Conservation (phyloP, 331 rosid species). For the Arachis monticola region DNA sequence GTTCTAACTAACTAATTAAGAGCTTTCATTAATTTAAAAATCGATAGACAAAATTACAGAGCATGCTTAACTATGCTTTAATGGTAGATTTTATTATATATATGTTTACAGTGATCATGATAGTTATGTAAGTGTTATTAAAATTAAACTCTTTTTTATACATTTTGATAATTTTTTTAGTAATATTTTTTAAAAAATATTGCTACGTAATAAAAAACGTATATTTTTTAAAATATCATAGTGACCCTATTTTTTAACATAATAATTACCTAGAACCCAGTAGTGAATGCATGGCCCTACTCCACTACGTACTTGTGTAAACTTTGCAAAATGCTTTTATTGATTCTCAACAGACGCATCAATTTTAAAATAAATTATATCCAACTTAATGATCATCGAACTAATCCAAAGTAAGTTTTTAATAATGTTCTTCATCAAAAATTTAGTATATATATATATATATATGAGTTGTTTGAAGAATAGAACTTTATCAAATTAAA, state of each 20-base stretch:
- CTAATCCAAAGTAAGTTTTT: background rate
- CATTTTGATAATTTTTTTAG: too few relatives aligned
- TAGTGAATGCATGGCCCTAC: background rate
- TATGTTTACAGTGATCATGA: too few relatives aligned
- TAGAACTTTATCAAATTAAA: too few relatives aligned
- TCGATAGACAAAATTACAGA: background rate
- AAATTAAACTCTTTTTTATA: too few relatives aligned
- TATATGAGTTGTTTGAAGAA: background rate
- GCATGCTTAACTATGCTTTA: background rate
- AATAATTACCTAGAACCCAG: too few relatives aligned
- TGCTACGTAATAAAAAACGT: too few relatives aligned
- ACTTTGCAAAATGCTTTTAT: constrained; percentile 10
- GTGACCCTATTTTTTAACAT: too few relatives aligned
- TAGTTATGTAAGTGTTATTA: too few relatives aligned
- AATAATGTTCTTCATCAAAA: background rate
- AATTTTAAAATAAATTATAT: background rate
- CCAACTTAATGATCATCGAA: background rate
- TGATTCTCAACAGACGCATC: background rate
- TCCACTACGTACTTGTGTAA: background rate
- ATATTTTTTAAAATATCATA: too few relatives aligned
- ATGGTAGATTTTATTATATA: too few relatives aligned
- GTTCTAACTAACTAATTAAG: background rate
- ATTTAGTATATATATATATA: too few relatives aligned
- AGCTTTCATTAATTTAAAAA: constrained; percentile 24
- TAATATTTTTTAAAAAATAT: too few relatives aligned